Conservation (phyloP, 2,329 filamentous ascomycete genomes). For the Fusarium denticulatum region DNA sequence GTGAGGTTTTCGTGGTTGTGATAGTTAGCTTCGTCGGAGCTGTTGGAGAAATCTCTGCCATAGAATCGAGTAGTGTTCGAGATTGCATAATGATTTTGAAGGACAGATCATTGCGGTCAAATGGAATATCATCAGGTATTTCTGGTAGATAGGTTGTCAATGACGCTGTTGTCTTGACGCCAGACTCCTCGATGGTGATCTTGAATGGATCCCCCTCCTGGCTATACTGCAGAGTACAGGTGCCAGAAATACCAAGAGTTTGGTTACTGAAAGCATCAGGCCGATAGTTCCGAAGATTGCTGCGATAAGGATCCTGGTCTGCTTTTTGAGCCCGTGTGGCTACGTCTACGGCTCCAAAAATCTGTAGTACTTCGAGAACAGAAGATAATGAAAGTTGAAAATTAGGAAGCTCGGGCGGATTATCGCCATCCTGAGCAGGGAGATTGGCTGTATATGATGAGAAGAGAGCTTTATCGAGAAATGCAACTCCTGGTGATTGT, state of each 20-base stretch:
- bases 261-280: slow-evolving; percentile 85
- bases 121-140: slow-evolving; percentile 82
- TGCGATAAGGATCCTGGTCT: slow-evolving; percentile 69
- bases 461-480: slow-evolving; percentile 90
- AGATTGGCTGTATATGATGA: slow-evolving; percentile 80
- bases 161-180: slow-evolving; percentile 88
- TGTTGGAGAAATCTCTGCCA: slow-evolving; percentile 75
- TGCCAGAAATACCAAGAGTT: slow-evolving; percentile 82
- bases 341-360: slow-evolving; percentile 86
- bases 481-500: slow-evolving; percentile 61
- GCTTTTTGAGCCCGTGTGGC: slow-evolving; percentile 66
- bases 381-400: slow-evolving; percentile 91
- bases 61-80: slow-evolving; percentile 75
- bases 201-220: slow-evolving; percentile 81
- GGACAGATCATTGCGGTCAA: slow-evolving; percentile 79
- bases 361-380: slow-evolving; percentile 92
- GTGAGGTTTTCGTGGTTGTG: slow-evolving; percentile 68
- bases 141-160: slow-evolving; percentile 88
- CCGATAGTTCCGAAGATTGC: slow-evolving; percentile 69
- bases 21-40: slow-evolving; percentile 79
- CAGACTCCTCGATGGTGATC: slow-evolving; percentile 85
- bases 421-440: slow-evolving; percentile 50
- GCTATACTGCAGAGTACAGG: slow-evolving; percentile 84
- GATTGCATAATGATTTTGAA: slow-evolving; percentile 97
- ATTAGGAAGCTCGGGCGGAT: slow-evolving; percentile 63